Evolutionary conservation across 441 rosid genomes (phyloP).

Genomic region (Monsonia emarginata): DNA sequence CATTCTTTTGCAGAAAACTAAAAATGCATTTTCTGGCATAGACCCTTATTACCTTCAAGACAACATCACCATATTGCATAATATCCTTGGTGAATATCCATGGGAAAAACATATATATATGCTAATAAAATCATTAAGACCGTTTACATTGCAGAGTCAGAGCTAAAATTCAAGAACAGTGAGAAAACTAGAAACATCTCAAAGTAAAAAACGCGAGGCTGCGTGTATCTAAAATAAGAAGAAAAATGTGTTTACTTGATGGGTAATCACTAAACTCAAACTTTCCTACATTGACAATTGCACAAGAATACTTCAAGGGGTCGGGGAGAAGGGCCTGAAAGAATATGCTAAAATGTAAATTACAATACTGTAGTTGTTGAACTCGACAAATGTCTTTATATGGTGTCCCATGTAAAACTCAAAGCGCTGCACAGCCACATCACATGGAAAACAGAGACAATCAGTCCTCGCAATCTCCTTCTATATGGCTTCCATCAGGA

Average conservation of each 20-base stretch:
- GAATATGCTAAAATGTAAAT: not conserved
- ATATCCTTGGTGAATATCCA: no score
- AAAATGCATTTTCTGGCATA: no score
- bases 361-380: not conserved
- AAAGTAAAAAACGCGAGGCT: not conserved
- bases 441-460: not conserved
- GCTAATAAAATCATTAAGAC: not conserved
- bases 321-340: not conserved
- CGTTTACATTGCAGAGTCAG: not conserved
- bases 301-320: not conserved
- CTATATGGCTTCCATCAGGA: not conserved
- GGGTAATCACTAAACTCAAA: not conserved
- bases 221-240: not conserved
- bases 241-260: not conserved
- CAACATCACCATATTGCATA: no score
- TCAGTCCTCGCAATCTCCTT: not conserved
- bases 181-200: no score
- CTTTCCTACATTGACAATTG: not conserved
- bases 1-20: no score
- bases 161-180: not conserved
- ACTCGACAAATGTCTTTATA: not conserved
- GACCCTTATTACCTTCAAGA: no score
- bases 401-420: not conserved
- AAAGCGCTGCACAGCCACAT: not conserved
- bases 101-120: no score